Percentiles rank a stretch among this genome's conserved stretches.
phyloP scores from a whole-genome alignment of 257 asterid species.

The Ajuga chamaepitys region DNA sequence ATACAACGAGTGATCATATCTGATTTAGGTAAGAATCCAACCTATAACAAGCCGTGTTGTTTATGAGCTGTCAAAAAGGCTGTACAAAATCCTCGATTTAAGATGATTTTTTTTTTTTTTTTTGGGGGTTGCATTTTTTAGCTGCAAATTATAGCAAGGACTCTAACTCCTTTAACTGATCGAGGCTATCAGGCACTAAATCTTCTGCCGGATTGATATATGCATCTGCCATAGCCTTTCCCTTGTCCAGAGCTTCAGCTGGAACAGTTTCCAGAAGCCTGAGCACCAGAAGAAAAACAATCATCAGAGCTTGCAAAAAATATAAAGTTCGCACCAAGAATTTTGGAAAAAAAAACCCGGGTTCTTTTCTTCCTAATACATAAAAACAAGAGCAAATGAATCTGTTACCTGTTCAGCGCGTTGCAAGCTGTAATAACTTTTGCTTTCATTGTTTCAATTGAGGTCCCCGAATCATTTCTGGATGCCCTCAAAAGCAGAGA shows the following conservation, averaged over 20 bases:
- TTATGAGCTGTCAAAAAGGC: neutral
- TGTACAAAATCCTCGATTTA: too few species aligned
- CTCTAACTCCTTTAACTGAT: constrained; percentile 59
- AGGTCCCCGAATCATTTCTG: constrained; percentile 50
- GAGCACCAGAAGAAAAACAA: constrained; percentile 15
- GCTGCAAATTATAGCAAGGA: constrained; percentile 38
- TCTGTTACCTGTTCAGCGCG: constrained; percentile 66
- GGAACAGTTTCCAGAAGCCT: constrained; percentile 85
- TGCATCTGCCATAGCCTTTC: constrained; percentile 81
- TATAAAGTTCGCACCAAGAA: too few species aligned
- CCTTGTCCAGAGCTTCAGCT: constrained; percentile 68
- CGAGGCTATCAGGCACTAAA: constrained; percentile 23
- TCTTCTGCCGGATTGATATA: constrained; percentile 41
- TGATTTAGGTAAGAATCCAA: too few species aligned
- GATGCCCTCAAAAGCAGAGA: constrained; percentile 82
- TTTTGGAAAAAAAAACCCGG: too few species aligned
- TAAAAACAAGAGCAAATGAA: neutral
- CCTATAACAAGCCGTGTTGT: too few species aligned
- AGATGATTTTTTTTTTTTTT: neutral
- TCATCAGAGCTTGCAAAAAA: neutral
- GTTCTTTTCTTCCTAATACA: neutral
- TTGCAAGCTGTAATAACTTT: constrained; percentile 41
- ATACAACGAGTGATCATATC: too few species aligned
- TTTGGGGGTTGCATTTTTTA: neutral
- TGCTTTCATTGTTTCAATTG: constrained; percentile 59